phyloP scores from a whole-genome alignment of 306 rosid species.

The Casuarina equisetifolia region DNA sequence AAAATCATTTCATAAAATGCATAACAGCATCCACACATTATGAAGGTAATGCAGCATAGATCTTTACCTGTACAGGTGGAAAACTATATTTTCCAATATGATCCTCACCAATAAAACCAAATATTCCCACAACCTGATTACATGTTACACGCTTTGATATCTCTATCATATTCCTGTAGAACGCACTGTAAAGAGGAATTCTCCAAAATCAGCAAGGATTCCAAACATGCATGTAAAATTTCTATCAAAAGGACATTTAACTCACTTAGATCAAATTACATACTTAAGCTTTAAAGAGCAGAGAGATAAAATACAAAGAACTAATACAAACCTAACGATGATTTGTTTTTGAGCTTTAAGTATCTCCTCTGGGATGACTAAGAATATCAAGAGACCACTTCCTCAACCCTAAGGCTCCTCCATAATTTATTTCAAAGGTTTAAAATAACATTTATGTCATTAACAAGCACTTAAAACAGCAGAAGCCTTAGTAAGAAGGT shows the following conservation, averaged over 20 bases:
- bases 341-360: neutral
- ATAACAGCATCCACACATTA: neutral
- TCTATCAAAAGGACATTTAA: neutral
- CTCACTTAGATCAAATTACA: neutral
- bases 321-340: neutral
- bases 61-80: conserved; percentile 85
- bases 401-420: neutral
- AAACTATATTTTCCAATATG: conserved; percentile 94
- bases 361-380: neutral
- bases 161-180: conserved; percentile 79
- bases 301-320: neutral
- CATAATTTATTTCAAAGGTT: neutral
- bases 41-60: conserved; percentile 15
- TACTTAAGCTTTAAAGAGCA: neutral
- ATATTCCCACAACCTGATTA: conserved; percentile 90
- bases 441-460: conserved; percentile 14
- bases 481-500: neutral
- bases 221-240: neutral
- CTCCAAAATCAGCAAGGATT: conserved; percentile 4
- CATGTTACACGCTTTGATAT: conserved; percentile 82
- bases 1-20: neutral
- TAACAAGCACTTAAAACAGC: neutral
- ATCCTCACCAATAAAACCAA: conserved; percentile 91
- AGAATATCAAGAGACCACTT: neutral
- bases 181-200: conserved; percentile 56